Evolutionary conservation across 768 basidiomycete genomes (phyloP), one percentile per base, ranked within the genome.

Genomic region (Lentinus tigrinus): DNA sequence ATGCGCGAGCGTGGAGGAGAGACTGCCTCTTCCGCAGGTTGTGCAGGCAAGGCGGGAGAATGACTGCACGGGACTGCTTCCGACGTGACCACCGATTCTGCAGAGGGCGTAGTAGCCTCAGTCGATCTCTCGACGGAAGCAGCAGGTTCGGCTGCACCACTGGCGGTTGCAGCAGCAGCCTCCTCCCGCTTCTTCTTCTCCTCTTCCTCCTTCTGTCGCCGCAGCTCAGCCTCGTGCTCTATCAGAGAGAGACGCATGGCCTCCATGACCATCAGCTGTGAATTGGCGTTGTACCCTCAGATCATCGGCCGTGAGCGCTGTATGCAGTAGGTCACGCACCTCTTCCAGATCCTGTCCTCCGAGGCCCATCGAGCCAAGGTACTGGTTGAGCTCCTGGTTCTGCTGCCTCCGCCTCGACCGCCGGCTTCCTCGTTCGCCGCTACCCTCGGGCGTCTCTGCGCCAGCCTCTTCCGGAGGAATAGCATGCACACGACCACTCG

Each of bases 181-280:
- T 66, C 57, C 51, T 64, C 70, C 37, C 65, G 66, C 28, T 77
- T 78, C 49, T 76, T 77, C 73, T 83, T 85, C 67, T 74, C 81
- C 72, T 82, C 85, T 71, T 89, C 84, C 66, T 85, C 88, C 56
- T 80, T 81, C 67, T 91, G 84, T 67, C 84, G 86, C 66, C 85
- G 81, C 69, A 94, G 93, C 54, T 94, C 91, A 67, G 94, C 94
- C 73, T 98, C 95, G 67, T 98, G 95, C 57, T 98, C 96, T 47
- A 97, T 70, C 63, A 98, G 78, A 26, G 94, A 97, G 56, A 97
- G 76, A 54, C 96, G 85, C 95, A 99, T 98, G 4, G 97, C 97
- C 75, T 98, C 97, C 92, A 95, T 95, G 54, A 99, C 78, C 96
- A 98, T 98, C 43, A 99, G 75, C 93, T 99, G 61, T 39, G 63